phyloP scores from a whole-genome alignment of 148 eudicot species.

The Nyssa sinensis region DNA sequence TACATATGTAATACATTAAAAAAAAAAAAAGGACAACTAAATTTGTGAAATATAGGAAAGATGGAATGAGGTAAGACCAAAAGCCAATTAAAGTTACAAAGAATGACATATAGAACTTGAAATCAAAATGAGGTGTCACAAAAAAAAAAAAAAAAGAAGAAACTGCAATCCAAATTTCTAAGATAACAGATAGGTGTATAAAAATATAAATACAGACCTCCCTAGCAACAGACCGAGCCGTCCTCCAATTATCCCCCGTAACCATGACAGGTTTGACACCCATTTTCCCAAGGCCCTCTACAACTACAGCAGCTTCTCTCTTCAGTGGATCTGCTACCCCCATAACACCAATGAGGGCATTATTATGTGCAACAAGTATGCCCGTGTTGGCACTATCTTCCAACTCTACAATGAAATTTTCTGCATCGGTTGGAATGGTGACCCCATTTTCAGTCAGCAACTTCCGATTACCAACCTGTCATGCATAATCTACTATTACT shows the following conservation, averaged over 20 bases:
- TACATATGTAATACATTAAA: neutral
- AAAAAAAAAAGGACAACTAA: too few species aligned
- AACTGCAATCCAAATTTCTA: neutral
- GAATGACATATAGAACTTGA: neutral
- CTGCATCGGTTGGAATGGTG: constrained; percentile 45
- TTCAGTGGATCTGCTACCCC: constrained; percentile 95
- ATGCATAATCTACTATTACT: neutral
- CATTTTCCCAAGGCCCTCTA: constrained; percentile 91
- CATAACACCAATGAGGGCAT: constrained; percentile 63
- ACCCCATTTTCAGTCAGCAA: constrained; percentile 69
- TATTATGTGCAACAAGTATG: constrained; percentile 69
- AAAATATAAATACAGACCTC: constrained; percentile 53
- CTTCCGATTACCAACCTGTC: constrained; percentile 90
- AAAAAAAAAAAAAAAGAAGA: too few species aligned
- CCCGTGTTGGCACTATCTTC: constrained; percentile 93
- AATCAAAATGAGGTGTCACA: neutral
- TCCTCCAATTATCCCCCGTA: constrained; percentile 96
- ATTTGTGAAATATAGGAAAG: neutral
- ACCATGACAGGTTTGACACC: constrained; percentile 92
- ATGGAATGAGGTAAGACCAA: too few species aligned
- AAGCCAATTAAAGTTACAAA: neutral
- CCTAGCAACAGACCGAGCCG: constrained; percentile 86
- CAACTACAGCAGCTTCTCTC: constrained; percentile 95
- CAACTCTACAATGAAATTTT: constrained; percentile 63
- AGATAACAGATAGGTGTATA: neutral